These are phyloP conservation scores for Hypoxylon fragiforme DNA, from an alignment of 495 filamentous ascomycete genomes.

Conservation along the genomic window DNA sequence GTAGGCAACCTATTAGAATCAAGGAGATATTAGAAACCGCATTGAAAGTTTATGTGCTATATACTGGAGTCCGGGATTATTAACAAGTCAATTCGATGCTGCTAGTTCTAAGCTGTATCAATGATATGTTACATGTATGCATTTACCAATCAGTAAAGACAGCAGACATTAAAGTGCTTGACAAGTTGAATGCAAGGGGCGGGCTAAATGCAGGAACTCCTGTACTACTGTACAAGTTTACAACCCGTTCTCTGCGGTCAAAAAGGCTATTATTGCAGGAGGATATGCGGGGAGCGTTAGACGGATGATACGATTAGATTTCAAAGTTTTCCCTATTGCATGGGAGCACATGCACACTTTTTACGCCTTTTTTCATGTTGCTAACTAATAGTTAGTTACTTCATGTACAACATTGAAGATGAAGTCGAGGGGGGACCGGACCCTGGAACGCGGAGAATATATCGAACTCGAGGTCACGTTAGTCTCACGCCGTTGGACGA, in stretches of 20 bases:
- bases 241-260: constrained; percentile 4
- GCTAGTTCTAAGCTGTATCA: too few species aligned
- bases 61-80: too few species aligned
- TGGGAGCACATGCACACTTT: constrained; percentile 16
- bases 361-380: too few species aligned
- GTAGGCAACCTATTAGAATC: background rate
- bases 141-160: too few species aligned
- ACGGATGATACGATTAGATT: constrained; percentile 28
- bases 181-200: background rate
- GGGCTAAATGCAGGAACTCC: background rate
- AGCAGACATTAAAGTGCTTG: background rate
- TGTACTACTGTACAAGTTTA: constrained; percentile 23
- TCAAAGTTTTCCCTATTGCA: constrained; percentile 31
- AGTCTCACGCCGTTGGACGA: too few species aligned
- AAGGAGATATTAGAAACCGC: too few species aligned
- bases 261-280: constrained; percentile 28
- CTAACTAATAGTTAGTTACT: too few species aligned
- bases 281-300: constrained; percentile 24
- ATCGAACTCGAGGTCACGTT: constrained; percentile 21
- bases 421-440: too few species aligned
- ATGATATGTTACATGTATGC: too few species aligned
- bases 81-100: too few species aligned
- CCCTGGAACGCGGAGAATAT: constrained; percentile 31
- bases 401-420: too few species aligned
- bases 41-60: too few species aligned